Evolutionary conservation across 306 rosid species (phyloP), one percentile per base, ranked within the genome.

Genomic region (Bauhinia variegata): DNA sequence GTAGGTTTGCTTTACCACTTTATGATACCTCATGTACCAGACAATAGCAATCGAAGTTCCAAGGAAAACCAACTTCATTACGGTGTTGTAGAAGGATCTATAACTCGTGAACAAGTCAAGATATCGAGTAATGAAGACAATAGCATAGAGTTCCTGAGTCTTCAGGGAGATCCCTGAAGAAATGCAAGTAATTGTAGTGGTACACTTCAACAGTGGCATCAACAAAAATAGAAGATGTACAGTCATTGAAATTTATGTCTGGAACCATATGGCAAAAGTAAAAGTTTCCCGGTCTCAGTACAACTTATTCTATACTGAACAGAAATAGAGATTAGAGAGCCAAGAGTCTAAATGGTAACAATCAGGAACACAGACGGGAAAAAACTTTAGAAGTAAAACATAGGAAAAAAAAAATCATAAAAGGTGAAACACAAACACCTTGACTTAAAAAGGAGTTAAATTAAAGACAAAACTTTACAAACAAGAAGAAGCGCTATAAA

Each of bases 21-120:
- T 80, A 23, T 76, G 82, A 63, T 55, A 36, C 57, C 85, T 71
- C 82, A 76, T 80, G 72, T 76, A 64, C 82, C 81, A 76, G 39
- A 73, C 78, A 19, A 74, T 72, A 41, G 67, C 75, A 11, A 67
- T 12, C 0, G 85, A 67, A 28, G 73, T 76, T 60, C 70, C 82
- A 1, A 77, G 15, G 55, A 71, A 77, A 31, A 71, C 41, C 4
- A 77, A 23, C 70, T 77, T 71, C 70, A 53, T 43, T 6, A 52
- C 14, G 28, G 53, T 13, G 65, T 80, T 67, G 65, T 76, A 76
- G 8, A 76, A 6, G 56, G 85, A 80, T 70, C 18, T 12, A 33
- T 49, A 61, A 66, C 7, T 50, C 5, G 57, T 19, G 63, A 76
- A 59, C 76, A 76, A 42, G 78, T 71, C 78, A 31, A 76, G 41